Conservation (phyloP, 2,329 filamentous ascomycete genomes). For the Cercospora sp. region DNA sequence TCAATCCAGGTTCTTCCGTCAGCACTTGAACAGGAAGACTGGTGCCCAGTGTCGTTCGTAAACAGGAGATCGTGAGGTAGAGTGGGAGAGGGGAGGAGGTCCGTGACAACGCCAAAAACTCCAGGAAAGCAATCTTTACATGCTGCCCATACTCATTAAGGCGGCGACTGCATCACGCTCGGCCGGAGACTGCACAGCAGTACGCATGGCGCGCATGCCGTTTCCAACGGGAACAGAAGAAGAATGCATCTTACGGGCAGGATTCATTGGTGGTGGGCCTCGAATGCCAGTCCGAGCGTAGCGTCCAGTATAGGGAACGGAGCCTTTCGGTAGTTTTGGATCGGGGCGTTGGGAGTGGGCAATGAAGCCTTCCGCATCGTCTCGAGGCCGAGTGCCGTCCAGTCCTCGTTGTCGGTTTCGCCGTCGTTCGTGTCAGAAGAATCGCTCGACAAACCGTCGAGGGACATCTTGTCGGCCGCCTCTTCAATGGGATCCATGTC, state of each 20-base stretch:
- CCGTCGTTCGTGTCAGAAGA: conserved; percentile 52
- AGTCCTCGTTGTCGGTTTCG: conserved; percentile 93
- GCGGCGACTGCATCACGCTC: conserved; percentile 82
- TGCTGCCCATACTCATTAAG: conserved; percentile 75
- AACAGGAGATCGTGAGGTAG: conserved; percentile 25
- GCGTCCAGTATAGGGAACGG: conserved; percentile 32
- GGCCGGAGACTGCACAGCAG: conserved; percentile 56
- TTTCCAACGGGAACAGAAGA: conserved; percentile 29
- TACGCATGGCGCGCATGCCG: conserved; percentile 10
- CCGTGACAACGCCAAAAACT: conserved; percentile 22
- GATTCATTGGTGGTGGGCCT: conserved; percentile 27
- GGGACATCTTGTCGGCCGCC: conserved; percentile 94
- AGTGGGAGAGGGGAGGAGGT: conserved; percentile 11
- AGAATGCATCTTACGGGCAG: conserved; percentile 21
- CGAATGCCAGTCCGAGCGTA: conserved; percentile 32
- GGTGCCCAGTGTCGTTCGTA: conserved; percentile 40
- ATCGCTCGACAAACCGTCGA: conserved; percentile 56
- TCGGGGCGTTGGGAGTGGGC: conserved; percentile 34
- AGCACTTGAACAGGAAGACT: conserved; percentile 42
- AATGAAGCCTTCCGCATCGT: conserved; percentile 69
- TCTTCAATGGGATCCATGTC: conserved; percentile 71
- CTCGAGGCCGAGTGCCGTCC: conserved; percentile 84
- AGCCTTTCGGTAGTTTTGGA: conserved; percentile 36
- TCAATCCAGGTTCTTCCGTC: conserved; percentile 43
- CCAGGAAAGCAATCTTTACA: conserved; percentile 41